Evolutionary conservation across 805 yeast genomes (phyloP).

Genomic region (Candida sonorensis): DNA sequence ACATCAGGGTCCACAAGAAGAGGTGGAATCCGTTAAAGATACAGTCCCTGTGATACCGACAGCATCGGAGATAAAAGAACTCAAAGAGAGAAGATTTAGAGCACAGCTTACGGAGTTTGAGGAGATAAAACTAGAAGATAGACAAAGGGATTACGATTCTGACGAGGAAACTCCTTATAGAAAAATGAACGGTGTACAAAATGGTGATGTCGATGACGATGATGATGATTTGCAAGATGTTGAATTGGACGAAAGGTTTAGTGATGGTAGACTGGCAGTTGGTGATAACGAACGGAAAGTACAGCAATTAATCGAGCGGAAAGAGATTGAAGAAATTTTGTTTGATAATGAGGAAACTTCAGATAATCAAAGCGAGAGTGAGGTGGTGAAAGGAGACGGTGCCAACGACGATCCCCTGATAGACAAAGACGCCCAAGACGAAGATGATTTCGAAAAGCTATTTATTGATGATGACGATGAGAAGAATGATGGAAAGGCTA

Average conservation of each 20-base stretch:
- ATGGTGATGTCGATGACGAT: conserved; percentile 3
- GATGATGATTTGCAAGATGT: conserved; percentile 12
- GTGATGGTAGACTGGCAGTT: conserved; percentile 25
- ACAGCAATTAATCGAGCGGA: conserved; percentile 19
- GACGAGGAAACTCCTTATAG: conserved; percentile 9
- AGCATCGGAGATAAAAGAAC: conserved; percentile 11
- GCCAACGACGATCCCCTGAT: conserved; percentile 1
- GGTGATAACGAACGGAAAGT: conserved; percentile 20
- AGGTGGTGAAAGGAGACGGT: neutral
- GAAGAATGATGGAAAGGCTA: too few species aligned
- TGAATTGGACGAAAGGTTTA: conserved; percentile 16
- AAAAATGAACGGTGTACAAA: too few species aligned
- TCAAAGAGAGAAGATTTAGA: conserved; percentile 17
- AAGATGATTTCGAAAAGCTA: neutral
- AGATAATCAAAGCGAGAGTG: neutral
- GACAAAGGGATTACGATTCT: conserved; percentile 16
- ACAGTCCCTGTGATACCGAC: conserved; percentile 12
- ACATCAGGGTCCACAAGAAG: neutral
- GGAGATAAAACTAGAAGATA: conserved; percentile 12
- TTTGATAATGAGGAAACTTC: conserved; percentile 13
- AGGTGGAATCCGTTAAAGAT: conserved; percentile 1
- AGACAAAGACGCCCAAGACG: conserved; percentile 5
- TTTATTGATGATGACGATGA: neutral
- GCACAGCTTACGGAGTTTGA: conserved; percentile 6
- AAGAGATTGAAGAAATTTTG: conserved; percentile 30